Evolutionary conservation across 192 early-diverging fungal species (phyloP).

Genomic region (Coemansia sp.): DNA sequence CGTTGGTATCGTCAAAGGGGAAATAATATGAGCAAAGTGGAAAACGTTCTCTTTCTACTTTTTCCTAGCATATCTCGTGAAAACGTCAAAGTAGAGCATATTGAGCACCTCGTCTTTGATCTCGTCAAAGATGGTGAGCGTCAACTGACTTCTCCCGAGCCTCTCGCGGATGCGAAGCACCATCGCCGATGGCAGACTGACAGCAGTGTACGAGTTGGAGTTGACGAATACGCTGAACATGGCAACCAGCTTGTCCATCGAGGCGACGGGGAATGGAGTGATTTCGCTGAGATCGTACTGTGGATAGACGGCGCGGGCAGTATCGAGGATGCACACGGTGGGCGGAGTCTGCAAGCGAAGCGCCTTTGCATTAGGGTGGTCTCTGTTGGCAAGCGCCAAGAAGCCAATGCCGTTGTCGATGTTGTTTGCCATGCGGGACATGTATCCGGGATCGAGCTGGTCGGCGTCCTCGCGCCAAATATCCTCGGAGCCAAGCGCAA

Average conservation of each 20-base stretch:
- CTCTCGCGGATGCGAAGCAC: constrained; percentile 40
- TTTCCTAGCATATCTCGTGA: constrained; percentile 33
- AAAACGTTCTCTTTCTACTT: background rate
- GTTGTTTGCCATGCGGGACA: constrained; percentile 31
- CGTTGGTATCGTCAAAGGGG: no score
- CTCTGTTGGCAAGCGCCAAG: constrained; percentile 25
- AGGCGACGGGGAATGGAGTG: constrained; percentile 42
- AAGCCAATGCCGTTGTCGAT: constrained; percentile 26
- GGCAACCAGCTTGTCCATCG: constrained; percentile 55
- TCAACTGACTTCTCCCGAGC: constrained; percentile 32
- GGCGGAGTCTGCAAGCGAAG: constrained; percentile 43
- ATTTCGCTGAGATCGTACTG: constrained; percentile 33
- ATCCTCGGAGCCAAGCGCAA: constrained; percentile 37
- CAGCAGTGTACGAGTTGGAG: constrained; percentile 43
- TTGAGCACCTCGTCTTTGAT: constrained; percentile 53
- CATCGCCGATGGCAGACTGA: constrained; percentile 47
- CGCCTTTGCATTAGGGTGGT: constrained; percentile 19
- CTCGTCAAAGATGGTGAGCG: constrained; percentile 50
- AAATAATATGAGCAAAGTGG: background rate
- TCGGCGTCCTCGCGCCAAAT: constrained; percentile 43
- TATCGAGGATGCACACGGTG: constrained; percentile 46
- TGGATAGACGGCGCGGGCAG: constrained; percentile 40
- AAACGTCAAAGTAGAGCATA: constrained; percentile 55
- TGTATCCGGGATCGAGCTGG: constrained; percentile 33
- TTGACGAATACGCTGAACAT: constrained; percentile 56